These are phyloP conservation scores for Cutaneotrichosporon sp. DNA, from an alignment of 1,284 basidiomycete genomes.

Conservation along the genomic window DNA sequence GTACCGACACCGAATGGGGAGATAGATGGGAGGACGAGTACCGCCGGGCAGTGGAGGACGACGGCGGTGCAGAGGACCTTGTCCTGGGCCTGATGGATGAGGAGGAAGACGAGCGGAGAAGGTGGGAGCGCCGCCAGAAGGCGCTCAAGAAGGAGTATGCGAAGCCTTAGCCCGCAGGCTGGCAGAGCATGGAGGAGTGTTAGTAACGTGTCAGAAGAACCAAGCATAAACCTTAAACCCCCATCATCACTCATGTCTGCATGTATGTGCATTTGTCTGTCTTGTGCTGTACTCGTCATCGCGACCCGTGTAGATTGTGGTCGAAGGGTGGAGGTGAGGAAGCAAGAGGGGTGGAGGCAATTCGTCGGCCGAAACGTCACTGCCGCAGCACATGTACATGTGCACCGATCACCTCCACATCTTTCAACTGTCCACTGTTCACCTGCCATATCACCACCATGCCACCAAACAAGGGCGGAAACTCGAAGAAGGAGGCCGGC, in stretches of 20 bases:
- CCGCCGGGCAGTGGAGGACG: constrained; percentile 47
- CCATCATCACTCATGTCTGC: background rate
- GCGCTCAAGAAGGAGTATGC: background rate
- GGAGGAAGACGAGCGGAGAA: constrained; percentile 49
- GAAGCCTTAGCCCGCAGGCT: background rate
- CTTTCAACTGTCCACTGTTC: background rate
- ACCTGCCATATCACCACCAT: constrained; percentile 54
- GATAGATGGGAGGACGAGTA: constrained; percentile 51
- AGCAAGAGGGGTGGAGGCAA: constrained; percentile 7
- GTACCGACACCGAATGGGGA: background rate
- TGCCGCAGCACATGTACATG: too few species aligned
- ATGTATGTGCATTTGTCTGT: background rate
- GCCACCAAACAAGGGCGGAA: constrained; percentile 76
- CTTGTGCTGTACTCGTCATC: too few species aligned
- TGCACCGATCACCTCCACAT: background rate
- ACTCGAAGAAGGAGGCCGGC: constrained; percentile 85
- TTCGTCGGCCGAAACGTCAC: constrained; percentile 15
- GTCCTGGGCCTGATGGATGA: constrained; percentile 53
- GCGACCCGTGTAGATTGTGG: too few species aligned
- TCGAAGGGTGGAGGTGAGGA: background rate
- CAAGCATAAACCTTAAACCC: background rate
- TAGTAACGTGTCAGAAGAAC: background rate
- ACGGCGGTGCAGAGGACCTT: constrained; percentile 50
- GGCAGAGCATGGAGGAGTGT: background rate
- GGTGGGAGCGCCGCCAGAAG: constrained; percentile 25